phyloP scores from a whole-genome alignment of 805 yeast species.

The Nakazawaea wyomingensis region DNA sequence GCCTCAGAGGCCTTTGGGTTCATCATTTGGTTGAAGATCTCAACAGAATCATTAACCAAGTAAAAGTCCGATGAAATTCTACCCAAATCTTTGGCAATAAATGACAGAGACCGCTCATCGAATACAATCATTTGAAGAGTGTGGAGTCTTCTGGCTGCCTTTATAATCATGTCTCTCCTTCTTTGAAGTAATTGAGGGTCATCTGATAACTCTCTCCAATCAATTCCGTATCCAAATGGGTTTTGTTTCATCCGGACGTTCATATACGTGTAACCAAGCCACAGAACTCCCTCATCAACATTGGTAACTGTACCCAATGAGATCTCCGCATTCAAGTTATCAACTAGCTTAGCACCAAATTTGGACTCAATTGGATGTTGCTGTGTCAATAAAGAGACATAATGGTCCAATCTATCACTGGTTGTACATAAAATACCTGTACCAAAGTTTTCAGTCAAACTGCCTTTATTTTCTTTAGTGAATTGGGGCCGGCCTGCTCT shows the following conservation, averaged over 20 bases:
- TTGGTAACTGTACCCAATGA: constrained; percentile 93
- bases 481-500: constrained; percentile 99
- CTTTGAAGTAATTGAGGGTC: constrained; percentile 77
- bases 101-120: constrained; percentile 77
- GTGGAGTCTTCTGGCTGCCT: constrained; percentile 82
- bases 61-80: constrained; percentile 94
- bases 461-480: constrained; percentile 7
- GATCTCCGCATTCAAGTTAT: constrained; percentile 93
- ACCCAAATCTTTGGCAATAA: constrained; percentile 85
- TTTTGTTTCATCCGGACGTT: constrained; percentile 91
- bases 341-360: constrained; percentile 72
- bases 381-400: constrained; percentile 81
- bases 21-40: constrained; percentile 80
- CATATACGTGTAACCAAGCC: constrained; percentile 98
- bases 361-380: constrained; percentile 96
- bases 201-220: constrained; percentile 75
- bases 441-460: constrained; percentile 44
- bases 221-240: constrained; percentile 88
- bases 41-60: constrained; percentile 76
- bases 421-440: constrained; percentile 89
- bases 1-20: constrained; percentile 88
- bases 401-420: constrained; percentile 76
- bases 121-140: constrained; percentile 87
- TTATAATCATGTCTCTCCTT: constrained; percentile 68
- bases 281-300: constrained; percentile 88